phyloP scores from a whole-genome alignment of 805 yeast genomes.

The Ogataea wickerhamii region DNA sequence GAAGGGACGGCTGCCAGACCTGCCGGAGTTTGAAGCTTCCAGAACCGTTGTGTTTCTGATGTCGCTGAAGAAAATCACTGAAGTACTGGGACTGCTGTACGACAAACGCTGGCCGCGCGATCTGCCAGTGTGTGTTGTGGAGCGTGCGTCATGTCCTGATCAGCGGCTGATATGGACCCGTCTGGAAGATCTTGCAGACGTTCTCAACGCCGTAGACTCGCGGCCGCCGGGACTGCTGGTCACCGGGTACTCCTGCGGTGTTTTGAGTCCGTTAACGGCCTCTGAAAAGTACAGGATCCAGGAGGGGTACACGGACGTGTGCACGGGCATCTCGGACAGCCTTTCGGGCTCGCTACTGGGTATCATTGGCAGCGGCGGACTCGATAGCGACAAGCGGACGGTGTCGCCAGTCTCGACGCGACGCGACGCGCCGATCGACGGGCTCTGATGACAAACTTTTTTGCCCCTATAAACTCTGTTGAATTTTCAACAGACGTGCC shows the following conservation, averaged over 20 bases:
- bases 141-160: slow-evolving; percentile 90
- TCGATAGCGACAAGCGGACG: no score
- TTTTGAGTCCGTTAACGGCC: slow-evolving; percentile 18
- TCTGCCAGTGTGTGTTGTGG: slow-evolving; percentile 81
- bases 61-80: slow-evolving; percentile 78
- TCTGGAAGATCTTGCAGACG: slow-evolving; percentile 61
- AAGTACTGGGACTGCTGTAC: slow-evolving; percentile 45
- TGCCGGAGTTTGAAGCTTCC: slow-evolving; percentile 68
- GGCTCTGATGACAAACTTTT: no score
- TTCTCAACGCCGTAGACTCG: slow-evolving; percentile 73
- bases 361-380: no score
- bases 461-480: no score
- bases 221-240: slow-evolving; percentile 91
- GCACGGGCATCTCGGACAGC: neutral
- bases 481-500: no score
- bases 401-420: no score
- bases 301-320: slow-evolving; percentile 22
- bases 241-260: slow-evolving; percentile 69
- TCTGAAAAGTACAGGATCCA: slow-evolving; percentile 23
- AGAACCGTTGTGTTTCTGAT: slow-evolving; percentile 86
- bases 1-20: slow-evolving; percentile 71
- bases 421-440: no score
- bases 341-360: no score
- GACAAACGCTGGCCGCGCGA: slow-evolving; percentile 61
- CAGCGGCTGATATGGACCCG: slow-evolving; percentile 81